phyloP scores from a whole-genome alignment of 768 basidiomycete species.

The Tremella mesenterica region DNA sequence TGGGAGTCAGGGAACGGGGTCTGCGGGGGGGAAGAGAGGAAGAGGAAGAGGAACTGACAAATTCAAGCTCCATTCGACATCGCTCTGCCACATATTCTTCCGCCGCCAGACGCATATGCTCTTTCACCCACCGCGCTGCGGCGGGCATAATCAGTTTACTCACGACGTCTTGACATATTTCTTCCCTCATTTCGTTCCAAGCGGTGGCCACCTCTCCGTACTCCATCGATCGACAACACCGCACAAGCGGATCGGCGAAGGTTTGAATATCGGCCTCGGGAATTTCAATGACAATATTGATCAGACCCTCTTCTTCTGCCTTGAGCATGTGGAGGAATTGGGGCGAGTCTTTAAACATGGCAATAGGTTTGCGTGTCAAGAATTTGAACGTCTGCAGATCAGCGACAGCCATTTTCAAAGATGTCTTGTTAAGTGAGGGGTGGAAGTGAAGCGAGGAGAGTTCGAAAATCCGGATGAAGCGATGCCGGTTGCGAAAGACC shows the following conservation, averaged over 20 bases:
- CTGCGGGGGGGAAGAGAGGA: too few relatives aligned
- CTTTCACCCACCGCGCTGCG: constrained; percentile 78
- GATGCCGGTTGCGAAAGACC: too few relatives aligned
- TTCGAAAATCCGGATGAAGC: too few relatives aligned
- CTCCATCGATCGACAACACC: constrained; percentile 78
- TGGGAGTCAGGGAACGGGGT: too few relatives aligned
- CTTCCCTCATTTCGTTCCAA: constrained; percentile 81
- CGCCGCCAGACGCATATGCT: constrained; percentile 78
- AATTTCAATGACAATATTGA: constrained; percentile 60
- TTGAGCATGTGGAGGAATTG: constrained; percentile 85
- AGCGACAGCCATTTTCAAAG: not conserved
- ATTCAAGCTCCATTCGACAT: constrained; percentile 61
- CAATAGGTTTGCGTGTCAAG: constrained; percentile 65
- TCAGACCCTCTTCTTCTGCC: constrained; percentile 80
- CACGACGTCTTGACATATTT: constrained; percentile 68
- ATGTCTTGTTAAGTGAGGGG: too few relatives aligned
- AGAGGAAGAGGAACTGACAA: constrained; percentile 52
- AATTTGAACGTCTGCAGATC: constrained; percentile 82
- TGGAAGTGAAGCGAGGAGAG: too few relatives aligned
- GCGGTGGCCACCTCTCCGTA: constrained; percentile 71
- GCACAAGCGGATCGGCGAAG: constrained; percentile 66
- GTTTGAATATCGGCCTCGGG: constrained; percentile 57
- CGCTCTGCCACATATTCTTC: constrained; percentile 69
- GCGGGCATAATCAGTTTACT: constrained; percentile 73
- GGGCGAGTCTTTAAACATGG: constrained; percentile 58